Evolutionary conservation across 139 green algal genomes (phyloP).

Genomic region (Zygnema circumcarinatum): DNA sequence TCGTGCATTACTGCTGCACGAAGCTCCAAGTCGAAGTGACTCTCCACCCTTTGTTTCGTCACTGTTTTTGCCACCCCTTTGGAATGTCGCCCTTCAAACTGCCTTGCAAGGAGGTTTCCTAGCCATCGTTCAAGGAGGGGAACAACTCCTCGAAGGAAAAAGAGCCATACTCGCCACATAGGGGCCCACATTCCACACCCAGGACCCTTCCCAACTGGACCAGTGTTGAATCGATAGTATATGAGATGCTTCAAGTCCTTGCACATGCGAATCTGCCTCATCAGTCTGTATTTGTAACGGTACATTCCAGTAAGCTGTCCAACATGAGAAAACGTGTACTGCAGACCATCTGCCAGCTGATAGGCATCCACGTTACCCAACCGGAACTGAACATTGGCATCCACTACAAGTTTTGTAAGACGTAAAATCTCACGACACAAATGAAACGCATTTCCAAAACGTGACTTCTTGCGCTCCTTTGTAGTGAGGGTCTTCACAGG

Average conservation of each 20-base stretch:
- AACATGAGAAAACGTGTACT: slow-evolving; percentile 99
- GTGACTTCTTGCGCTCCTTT: slow-evolving; percentile 99
- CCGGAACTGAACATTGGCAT: slow-evolving; percentile 84
- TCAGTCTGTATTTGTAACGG: slow-evolving; percentile 98
- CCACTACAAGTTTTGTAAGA: slow-evolving; percentile 94
- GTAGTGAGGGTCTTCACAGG: slow-evolving; percentile 99
- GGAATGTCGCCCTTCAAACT: slow-evolving; percentile 97
- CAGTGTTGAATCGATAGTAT: slow-evolving; percentile 99
- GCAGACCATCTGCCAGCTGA: slow-evolving; percentile 98
- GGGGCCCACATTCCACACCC: slow-evolving; percentile 99
- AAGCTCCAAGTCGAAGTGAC: slow-evolving; percentile 98
- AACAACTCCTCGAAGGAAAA: slow-evolving; percentile 98
- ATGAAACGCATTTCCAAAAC: slow-evolving; percentile 99
- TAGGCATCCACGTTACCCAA: slow-evolving; percentile 99
- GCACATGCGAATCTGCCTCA: slow-evolving; percentile 97
- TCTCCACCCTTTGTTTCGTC: slow-evolving; percentile 99
- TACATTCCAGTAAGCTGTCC: slow-evolving; percentile 98
- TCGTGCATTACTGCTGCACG: slow-evolving; percentile 98
- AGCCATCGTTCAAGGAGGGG: slow-evolving; percentile 98
- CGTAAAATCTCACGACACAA: slow-evolving; percentile 98
- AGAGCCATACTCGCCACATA: slow-evolving; percentile 99
- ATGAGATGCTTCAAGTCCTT: slow-evolving; percentile 98
- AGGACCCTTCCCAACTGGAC: slow-evolving; percentile 95
- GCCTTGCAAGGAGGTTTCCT: slow-evolving; percentile 96
- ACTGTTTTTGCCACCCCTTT: slow-evolving; percentile 98